Evolutionary conservation across 805 yeast genomes (phyloP), one percentile per base, ranked within the genome.

Genomic region (Hanseniaspora jakobsenii): DNA sequence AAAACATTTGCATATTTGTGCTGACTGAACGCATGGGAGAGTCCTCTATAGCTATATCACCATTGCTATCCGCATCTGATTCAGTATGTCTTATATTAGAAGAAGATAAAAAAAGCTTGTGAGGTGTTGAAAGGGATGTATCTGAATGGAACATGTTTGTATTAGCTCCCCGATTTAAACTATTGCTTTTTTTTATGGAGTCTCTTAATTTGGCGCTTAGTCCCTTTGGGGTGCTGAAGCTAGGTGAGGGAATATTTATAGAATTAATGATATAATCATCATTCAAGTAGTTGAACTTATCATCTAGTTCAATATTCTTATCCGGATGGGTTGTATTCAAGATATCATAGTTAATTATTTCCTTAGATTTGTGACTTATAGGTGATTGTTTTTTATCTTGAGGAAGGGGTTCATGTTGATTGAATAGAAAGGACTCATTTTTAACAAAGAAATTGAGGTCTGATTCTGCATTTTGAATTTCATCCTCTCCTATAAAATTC

Each of bases 231-330:
- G 26, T 16, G 4, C 22, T 18, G 17, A 32, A 35, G 6, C 21
- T 42, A 23, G 37, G 36, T 28, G 47, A 30, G 7, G 4, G 26
- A 4, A 5, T 16, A 6, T 18, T 16, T 19, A 28, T 19, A 1
- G 37, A 21, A 24, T 31, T 36, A 4, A 43, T 16, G 10, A 43
- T 43, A 14, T 36, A 43, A 21, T 43, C 41, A n/a, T 43, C 47
- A 23, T 36, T 36, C 6, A 43, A n/a, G n/a, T 43, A 36, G 12
- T 19, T 43, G n/a, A 43, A 30, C 13, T 36, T 43, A 17, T 19
- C 22, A 16, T 41, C 38, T 6, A 22, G 7, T 19, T 19, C n/a
- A n/a, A n/a, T n/a, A n/a, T n/a, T n/a, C n/a, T n/a, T n/a, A n/a
- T n/a, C n/a, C n/a, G n/a, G n/a, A n/a, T n/a, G n/a, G n/a, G n/a